Percentiles rank a stretch among this genome's conserved stretches.
These are phyloP conservation scores for Colletotrichum cuscutae DNA, from an alignment of 2,329 filamentous ascomycete genomes.

Conservation along the genomic window DNA sequence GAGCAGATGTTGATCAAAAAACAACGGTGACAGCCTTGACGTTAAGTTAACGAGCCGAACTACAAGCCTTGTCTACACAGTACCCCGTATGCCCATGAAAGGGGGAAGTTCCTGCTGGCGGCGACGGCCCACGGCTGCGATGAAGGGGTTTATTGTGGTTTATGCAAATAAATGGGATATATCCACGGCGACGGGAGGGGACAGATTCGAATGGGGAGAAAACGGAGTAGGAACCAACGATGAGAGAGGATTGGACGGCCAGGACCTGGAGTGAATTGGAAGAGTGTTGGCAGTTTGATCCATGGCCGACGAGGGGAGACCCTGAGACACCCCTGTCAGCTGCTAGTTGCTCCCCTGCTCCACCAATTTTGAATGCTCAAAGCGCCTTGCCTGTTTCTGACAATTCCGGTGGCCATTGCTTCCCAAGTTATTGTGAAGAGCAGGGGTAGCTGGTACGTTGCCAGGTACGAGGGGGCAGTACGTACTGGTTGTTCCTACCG, in stretches of 20 bases:
- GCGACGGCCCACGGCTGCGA: not conserved
- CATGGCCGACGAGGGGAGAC: slow-evolving; percentile 14
- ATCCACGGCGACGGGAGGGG: not conserved
- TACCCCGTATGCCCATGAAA: not conserved
- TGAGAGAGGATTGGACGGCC: not conserved
- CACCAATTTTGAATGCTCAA: slow-evolving; percentile 29
- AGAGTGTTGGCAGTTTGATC: slow-evolving; percentile 9
- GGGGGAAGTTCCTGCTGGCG: not conserved
- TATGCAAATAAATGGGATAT: slow-evolving; percentile 2
- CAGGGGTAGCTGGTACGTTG: slow-evolving; percentile 25
- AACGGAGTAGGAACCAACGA: not conserved
- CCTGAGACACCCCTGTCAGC: slow-evolving; percentile 12
- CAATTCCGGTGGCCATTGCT: slow-evolving; percentile 31
- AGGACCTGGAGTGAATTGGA: not conserved
- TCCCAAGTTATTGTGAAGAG: not conserved
- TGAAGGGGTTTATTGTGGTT: slow-evolving; percentile 6
- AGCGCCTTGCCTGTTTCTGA: slow-evolving; percentile 29
- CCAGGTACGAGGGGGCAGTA: slow-evolving; percentile 18
- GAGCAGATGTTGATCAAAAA: not conserved
- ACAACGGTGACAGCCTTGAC: slow-evolving; percentile 9
- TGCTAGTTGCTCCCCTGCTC: slow-evolving; percentile 5
- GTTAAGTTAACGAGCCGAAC: not conserved
- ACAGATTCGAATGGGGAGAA: not conserved
- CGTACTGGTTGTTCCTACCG: not conserved
- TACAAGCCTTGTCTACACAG: not conserved